These are phyloP conservation scores for Plasmodium gallinaceum DNA, from an alignment of 169 alveolate genomes.

Conservation along the genomic window DNA sequence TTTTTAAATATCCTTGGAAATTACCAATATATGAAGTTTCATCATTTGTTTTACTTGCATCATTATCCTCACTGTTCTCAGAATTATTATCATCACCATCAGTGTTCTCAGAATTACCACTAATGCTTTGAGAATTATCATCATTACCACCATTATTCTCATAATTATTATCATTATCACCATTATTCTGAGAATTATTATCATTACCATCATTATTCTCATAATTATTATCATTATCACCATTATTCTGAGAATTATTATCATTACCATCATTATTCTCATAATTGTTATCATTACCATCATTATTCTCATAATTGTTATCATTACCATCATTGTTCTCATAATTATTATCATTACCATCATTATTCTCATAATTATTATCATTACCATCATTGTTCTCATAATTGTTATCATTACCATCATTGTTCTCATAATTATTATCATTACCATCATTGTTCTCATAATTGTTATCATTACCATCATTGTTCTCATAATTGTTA, in stretches of 20 bases:
- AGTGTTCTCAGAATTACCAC: too few species aligned
- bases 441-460: not conserved
- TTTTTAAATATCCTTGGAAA: not conserved
- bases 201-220: not conserved
- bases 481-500: not conserved
- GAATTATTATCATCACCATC: too few species aligned
- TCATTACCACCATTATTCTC: too few species aligned
- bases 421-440: not conserved
- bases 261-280: not conserved
- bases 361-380: too few species aligned
- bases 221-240: not conserved
- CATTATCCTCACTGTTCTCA: too few species aligned
- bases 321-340: not conserved
- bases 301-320: not conserved
- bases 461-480: not conserved
- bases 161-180: too few species aligned
- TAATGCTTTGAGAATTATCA: too few species aligned
- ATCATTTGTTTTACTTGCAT: not conserved
- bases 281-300: not conserved
- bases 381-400: too few species aligned
- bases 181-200: not conserved
- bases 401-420: not conserved
- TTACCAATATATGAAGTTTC: not conserved
- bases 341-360: not conserved
- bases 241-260: not conserved